Evolutionary conservation across 164 flowering plant species (phyloP).

Genomic region (Saururus chinensis): DNA sequence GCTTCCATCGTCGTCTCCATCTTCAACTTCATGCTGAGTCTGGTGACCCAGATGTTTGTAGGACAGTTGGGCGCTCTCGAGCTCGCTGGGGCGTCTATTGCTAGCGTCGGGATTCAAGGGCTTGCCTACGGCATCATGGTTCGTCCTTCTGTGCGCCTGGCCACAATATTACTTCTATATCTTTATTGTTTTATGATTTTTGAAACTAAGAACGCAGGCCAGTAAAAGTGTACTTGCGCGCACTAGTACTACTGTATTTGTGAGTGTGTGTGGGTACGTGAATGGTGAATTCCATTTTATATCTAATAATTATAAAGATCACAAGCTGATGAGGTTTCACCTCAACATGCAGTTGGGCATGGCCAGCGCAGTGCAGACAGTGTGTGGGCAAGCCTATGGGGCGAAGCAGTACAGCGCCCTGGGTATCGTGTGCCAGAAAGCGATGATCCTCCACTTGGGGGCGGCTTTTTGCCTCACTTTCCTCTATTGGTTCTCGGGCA

Average conservation of each 20-base stretch:
- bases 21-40: slow-evolving; percentile 63
- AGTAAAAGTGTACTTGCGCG: no score
- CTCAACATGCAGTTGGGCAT: slow-evolving; percentile 73
- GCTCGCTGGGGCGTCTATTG: slow-evolving; percentile 72
- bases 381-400: slow-evolving; percentile 78
- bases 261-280: no score
- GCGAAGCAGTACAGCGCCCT: slow-evolving; percentile 41
- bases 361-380: slow-evolving; percentile 86
- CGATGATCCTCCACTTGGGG: slow-evolving; percentile 48
- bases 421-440: slow-evolving; percentile 69
- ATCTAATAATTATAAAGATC: no score
- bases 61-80: slow-evolving; percentile 58
- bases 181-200: no score
- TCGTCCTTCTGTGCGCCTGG: no score
- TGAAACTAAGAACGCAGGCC: no score
- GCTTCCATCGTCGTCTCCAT: slow-evolving; percentile 46
- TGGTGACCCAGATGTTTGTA: slow-evolving; percentile 49
- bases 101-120: slow-evolving; percentile 73
- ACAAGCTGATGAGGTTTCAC: no score
- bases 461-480: slow-evolving; percentile 56
- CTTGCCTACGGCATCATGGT: slow-evolving; percentile 84
- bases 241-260: no score
- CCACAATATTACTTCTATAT: no score
- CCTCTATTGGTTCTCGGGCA: slow-evolving; percentile 57
- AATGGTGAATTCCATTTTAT: no score